Conservation (phyloP, 768 basidiomycete species). For the Termitomyces eurrhizus region DNA sequence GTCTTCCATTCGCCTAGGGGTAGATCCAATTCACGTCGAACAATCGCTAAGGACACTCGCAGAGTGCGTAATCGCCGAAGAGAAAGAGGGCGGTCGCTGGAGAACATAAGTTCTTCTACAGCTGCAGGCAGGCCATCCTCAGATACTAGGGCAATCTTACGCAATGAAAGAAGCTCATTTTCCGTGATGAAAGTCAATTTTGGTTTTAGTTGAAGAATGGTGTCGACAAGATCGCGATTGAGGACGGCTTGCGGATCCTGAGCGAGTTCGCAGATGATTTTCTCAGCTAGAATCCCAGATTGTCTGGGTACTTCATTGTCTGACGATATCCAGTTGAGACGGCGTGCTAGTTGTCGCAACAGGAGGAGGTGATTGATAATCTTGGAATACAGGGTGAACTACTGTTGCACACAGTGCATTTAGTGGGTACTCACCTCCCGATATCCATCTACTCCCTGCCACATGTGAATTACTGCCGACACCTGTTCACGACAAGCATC, state of each 20-base stretch:
- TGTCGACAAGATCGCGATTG: constrained; percentile 52
- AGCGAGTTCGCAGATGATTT: constrained; percentile 57
- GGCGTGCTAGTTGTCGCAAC: constrained; percentile 66
- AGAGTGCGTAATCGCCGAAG: constrained; percentile 52
- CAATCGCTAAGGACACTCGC: constrained; percentile 58
- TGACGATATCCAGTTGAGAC: constrained; percentile 69
- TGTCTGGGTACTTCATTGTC: constrained; percentile 58
- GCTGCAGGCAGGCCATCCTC: constrained; percentile 64
- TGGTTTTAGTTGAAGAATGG: constrained; percentile 53
- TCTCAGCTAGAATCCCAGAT: constrained; percentile 65
- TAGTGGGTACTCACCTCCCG: constrained; percentile 47
- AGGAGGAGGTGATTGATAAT: constrained; percentile 73
- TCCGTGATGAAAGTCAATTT: constrained; percentile 62
- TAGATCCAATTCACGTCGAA: constrained; percentile 48
- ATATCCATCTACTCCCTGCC: constrained; percentile 69
- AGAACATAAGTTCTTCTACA: constrained; percentile 54
- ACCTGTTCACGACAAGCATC: constrained; percentile 60
- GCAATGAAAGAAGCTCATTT: constrained; percentile 53
- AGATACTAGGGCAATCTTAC: constrained; percentile 61
- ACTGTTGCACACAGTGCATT: neutral
- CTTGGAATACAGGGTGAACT: constrained; percentile 30
- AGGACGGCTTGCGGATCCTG: constrained; percentile 59
- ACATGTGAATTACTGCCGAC: constrained; percentile 57
- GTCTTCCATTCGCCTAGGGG: constrained; percentile 53
- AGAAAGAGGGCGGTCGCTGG: constrained; percentile 48